Percentiles rank a stretch among this genome's conserved stretches.
Evolutionary conservation across 2,329 filamentous ascomycete genomes (phyloP).

Genomic region (Periconia digitata): DNA sequence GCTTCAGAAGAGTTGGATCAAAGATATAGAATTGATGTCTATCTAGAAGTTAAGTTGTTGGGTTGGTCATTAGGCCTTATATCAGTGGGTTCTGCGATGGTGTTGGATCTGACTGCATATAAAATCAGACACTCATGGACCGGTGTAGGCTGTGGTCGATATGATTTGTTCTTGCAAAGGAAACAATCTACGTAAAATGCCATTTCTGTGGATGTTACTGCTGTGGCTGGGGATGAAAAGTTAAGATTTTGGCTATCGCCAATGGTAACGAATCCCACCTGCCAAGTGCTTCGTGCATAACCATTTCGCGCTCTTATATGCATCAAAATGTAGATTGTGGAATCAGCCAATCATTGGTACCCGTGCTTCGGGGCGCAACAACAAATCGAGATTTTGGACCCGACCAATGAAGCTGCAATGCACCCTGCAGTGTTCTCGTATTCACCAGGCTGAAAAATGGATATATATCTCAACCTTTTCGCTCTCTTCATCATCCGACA

Average conservation of each 20-base stretch:
- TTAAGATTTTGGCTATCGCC: neutral
- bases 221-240: neutral
- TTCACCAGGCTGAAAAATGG: neutral
- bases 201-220: neutral
- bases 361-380: neutral
- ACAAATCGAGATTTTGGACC: constrained; percentile 2
- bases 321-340: constrained; percentile 1
- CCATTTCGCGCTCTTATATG: neutral
- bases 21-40: neutral
- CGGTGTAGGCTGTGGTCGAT: neutral
- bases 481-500: neutral
- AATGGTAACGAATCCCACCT: neutral
- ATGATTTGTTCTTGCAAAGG: neutral
- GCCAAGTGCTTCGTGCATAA: neutral
- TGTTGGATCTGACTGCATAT: too few relatives aligned
- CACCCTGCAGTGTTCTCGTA: neutral
- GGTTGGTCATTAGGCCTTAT: too few relatives aligned
- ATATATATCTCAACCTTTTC: neutral
- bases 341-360: constrained; percentile 1
- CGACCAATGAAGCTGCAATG: constrained; percentile 5
- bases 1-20: neutral
- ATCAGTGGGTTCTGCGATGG: too few relatives aligned
- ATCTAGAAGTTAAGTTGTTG: neutral
- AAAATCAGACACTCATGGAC: too few relatives aligned
- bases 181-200: neutral